Evolutionary conservation across 2,329 filamentous ascomycete genomes (phyloP).

Genomic region (Trichoderma simmonsii): DNA sequence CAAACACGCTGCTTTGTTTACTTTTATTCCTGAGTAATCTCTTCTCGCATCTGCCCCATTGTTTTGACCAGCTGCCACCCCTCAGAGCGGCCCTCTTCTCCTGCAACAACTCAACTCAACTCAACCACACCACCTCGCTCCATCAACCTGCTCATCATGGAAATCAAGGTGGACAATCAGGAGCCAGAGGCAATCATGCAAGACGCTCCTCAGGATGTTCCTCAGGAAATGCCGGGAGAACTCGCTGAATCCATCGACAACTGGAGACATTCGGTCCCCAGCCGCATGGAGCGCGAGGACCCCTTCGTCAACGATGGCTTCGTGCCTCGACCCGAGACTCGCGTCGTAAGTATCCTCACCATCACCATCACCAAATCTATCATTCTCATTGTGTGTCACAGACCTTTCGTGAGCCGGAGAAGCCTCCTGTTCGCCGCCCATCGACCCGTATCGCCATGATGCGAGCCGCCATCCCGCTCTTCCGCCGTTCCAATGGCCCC

Average conservation of each 20-base stretch:
- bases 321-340: slow-evolving; percentile 30
- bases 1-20: not conserved
- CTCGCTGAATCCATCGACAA: slow-evolving; percentile 27
- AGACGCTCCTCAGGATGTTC: not conserved
- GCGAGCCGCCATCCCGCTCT: slow-evolving; percentile 28
- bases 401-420: slow-evolving; percentile 14
- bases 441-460: slow-evolving; percentile 30
- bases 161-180: not conserved
- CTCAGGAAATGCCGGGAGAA: slow-evolving; percentile 11
- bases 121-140: not conserved
- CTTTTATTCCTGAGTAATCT: not conserved
- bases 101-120: not conserved
- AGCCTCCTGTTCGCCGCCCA: slow-evolving; percentile 22
- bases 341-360: slow-evolving; percentile 26
- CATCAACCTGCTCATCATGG: not conserved
- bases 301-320: slow-evolving; percentile 37
- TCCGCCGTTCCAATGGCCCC: slow-evolving; percentile 18
- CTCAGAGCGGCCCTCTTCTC: not conserved
- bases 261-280: slow-evolving; percentile 37
- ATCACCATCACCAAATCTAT: not conserved
- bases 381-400: not conserved
- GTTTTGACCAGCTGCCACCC: not conserved
- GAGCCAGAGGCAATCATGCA: not conserved
- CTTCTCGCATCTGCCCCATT: not conserved
- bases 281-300: slow-evolving; percentile 34